phyloP scores from a whole-genome alignment of 768 basidiomycete species.

The Cantharellus cinnabarinus region DNA sequence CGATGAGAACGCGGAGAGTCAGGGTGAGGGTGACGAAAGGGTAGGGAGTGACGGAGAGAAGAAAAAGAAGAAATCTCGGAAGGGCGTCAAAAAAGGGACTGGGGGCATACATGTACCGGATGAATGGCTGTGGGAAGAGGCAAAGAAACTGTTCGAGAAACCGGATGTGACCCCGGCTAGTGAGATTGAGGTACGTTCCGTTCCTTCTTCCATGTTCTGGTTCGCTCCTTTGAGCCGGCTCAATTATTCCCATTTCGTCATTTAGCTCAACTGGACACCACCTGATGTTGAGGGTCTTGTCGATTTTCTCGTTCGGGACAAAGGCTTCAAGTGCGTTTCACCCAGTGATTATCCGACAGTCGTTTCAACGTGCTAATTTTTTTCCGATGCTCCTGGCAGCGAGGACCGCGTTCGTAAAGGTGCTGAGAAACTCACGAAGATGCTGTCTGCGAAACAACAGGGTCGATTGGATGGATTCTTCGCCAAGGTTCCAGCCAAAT shows the following conservation, averaged over 20 bases:
- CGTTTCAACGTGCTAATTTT: background rate
- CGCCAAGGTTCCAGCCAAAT: slow-evolving; percentile 37
- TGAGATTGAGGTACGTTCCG: slow-evolving; percentile 49
- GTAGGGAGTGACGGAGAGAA: slow-evolving; percentile 25
- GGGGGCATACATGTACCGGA: slow-evolving; percentile 70
- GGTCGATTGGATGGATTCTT: slow-evolving; percentile 95
- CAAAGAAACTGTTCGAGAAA: slow-evolving; percentile 71
- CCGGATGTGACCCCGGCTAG: slow-evolving; percentile 80
- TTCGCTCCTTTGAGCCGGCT: background rate
- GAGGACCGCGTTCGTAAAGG: slow-evolving; percentile 94
- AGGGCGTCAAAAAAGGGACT: slow-evolving; percentile 34
- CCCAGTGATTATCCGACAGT: background rate
- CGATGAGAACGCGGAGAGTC: slow-evolving; percentile 9
- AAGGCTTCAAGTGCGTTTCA: slow-evolving; percentile 72
- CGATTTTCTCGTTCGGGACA: slow-evolving; percentile 80
- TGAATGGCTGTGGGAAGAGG: slow-evolving; percentile 94
- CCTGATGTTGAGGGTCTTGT: slow-evolving; percentile 89
- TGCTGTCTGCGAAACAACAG: slow-evolving; percentile 79
- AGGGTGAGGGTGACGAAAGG: slow-evolving; percentile 15
- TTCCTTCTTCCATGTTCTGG: background rate
- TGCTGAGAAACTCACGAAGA: slow-evolving; percentile 79
- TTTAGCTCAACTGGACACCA: slow-evolving; percentile 78
- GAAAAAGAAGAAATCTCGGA: slow-evolving; percentile 27
- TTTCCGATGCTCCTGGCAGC: slow-evolving; percentile 21
- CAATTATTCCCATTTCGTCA: background rate